A percentile compares a stretch with the other conserved stretches of the same genome.
Evolutionary conservation across 257 asterid species (phyloP).

Genomic region (Solanum clarkiae): DNA sequence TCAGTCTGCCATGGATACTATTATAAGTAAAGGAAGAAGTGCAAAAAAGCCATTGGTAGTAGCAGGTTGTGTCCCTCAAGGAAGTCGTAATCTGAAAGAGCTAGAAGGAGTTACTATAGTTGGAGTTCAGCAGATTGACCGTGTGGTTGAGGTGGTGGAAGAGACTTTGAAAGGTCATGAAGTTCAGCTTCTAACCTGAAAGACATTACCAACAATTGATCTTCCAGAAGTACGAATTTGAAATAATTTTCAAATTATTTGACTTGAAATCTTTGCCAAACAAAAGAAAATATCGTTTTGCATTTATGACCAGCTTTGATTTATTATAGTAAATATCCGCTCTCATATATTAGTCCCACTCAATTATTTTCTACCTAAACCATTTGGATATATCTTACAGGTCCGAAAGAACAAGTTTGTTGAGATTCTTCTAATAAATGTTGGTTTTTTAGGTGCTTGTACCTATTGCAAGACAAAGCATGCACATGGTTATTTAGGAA

Average conservation of each 20-base stretch:
- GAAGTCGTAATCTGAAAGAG: conserved; percentile 85
- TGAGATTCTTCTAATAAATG: conserved; percentile 97
- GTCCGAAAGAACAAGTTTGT: conserved; percentile 89
- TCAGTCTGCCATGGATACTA: conserved; percentile 97
- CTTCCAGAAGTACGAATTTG: conserved; percentile 59
- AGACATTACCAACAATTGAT: conserved; percentile 86
- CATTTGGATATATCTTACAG: conserved; percentile 22
- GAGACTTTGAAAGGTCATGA: conserved; percentile 98
- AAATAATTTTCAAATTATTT: neutral
- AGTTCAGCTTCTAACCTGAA: conserved; percentile 86
- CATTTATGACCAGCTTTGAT: neutral
- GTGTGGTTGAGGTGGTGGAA: conserved; percentile 95
- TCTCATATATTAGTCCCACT: neutral
- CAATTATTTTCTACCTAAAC: neutral
- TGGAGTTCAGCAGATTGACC: conserved; percentile 99
- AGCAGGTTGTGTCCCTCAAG: conserved; percentile 99
- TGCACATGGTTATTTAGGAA: conserved; percentile 99
- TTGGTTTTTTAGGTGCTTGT: conserved; percentile 99
- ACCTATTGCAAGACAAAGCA: conserved; percentile 99
- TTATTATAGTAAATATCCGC: neutral
- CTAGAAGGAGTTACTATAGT: conserved; percentile 94
- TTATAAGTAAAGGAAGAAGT: conserved; percentile 58
- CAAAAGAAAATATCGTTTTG: neutral
- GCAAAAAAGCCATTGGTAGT: conserved; percentile 85
- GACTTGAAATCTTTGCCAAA: neutral